phyloP scores from a whole-genome alignment of 129 eudicot genomes.

The Calendula officinalis region DNA sequence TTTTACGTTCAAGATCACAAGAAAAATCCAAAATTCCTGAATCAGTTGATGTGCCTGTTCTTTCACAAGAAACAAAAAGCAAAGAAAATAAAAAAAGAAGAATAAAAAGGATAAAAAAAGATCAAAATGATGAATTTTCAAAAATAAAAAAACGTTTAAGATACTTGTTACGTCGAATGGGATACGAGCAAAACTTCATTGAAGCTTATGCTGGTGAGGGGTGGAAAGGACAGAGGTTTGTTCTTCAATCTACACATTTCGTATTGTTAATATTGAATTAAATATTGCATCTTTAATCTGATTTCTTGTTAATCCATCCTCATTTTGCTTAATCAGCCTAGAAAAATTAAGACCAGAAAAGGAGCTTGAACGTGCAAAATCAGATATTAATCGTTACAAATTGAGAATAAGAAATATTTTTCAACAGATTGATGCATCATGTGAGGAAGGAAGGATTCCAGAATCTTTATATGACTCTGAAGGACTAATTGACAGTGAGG shows the following conservation, averaged over 20 bases:
- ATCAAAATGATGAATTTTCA: conserved; percentile 48
- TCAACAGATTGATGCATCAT: conserved; percentile 61
- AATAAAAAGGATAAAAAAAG: conserved; percentile 44
- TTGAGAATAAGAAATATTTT: conserved; percentile 86
- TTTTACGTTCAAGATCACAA: conserved; percentile 58
- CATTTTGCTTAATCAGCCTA: conserved; percentile 46
- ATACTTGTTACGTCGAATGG: conserved; percentile 60
- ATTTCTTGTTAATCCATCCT: conserved; percentile 1
- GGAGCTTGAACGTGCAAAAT: conserved; percentile 88
- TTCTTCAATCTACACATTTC: conserved; percentile 5
- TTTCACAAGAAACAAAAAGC: conserved; percentile 37
- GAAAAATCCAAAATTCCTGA: conserved; percentile 55
- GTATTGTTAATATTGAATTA: background rate
- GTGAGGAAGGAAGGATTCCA: conserved; percentile 74
- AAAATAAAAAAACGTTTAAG: conserved; percentile 59
- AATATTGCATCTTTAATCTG: conserved; percentile 6
- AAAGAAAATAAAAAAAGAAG: conserved; percentile 46
- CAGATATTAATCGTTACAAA: conserved; percentile 68
- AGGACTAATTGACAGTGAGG: conserved; percentile 96
- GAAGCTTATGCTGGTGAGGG: conserved; percentile 96
- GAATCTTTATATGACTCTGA: conserved; percentile 68
- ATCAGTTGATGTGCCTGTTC: conserved; percentile 15
- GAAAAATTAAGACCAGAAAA: conserved; percentile 93
- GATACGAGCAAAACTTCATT: conserved; percentile 69
- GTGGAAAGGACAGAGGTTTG: conserved; percentile 95